phyloP scores from a whole-genome alignment of 2,329 filamentous ascomycete species.

The Orbilia quercus region DNA sequence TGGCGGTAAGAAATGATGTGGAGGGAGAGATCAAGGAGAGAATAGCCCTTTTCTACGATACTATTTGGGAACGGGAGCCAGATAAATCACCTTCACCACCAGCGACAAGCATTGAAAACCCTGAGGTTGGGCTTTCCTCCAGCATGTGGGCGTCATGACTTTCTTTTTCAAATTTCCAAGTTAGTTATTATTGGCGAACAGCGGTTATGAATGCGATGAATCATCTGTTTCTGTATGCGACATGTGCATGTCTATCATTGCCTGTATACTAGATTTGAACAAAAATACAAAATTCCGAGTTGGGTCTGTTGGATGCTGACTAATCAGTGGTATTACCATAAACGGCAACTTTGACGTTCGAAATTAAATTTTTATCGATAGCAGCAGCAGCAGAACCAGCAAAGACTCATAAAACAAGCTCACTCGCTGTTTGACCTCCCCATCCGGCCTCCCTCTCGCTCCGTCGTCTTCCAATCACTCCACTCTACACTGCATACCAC shows the following conservation, averaged over 20 bases:
- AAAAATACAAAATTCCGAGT: neutral
- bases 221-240: neutral
- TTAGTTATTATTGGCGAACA: no score
- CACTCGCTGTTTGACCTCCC: neutral
- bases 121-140: no score
- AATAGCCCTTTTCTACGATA: conserved; percentile 8
- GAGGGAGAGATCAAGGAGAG: conserved; percentile 18
- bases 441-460: no score
- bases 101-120: no score
- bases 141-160: no score
- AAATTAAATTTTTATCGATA: conserved; percentile 55
- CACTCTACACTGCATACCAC: no score
- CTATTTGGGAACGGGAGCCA: neutral
- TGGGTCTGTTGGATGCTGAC: conserved; percentile 41
- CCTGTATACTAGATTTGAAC: neutral
- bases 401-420: conserved; percentile 41
- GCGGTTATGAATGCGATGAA: neutral
- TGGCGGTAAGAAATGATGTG: conserved; percentile 5
- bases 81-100: no score
- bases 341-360: conserved; percentile 49
- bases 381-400: conserved; percentile 18
- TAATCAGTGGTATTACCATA: conserved; percentile 22
- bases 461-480: no score
- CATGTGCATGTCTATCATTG: neutral
- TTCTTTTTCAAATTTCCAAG: no score